Evolutionary conservation across 331 rosid genomes (phyloP), one percentile per base, ranked within the genome.

Genomic region (Rhamnella rubrinervis): DNA sequence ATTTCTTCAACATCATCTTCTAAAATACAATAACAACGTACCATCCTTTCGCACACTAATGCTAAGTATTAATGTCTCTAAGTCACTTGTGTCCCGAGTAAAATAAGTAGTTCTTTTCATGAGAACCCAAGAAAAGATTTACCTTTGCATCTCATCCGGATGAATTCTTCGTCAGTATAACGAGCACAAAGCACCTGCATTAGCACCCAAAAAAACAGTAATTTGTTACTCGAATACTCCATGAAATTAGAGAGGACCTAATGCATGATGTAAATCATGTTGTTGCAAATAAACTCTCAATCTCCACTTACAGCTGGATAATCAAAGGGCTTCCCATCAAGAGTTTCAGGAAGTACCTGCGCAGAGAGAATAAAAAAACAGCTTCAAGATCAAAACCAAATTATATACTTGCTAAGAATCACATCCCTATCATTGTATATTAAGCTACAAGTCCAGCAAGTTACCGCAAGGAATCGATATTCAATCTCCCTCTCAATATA

Each of bases 161-260:
- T 81, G 75, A 91, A 93, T 51, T 93, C 97, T 74, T 93, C 97
- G 47, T 93, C 96, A 68, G 91, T 90, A 58, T 80, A 93, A 9
- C 91, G 95, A 75, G 89, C 88, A 80, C 98, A 93, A 66, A 93
- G 92, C 66, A 91, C 95, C 98, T 93, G 88, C 68, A 64, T 7
- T 11, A 40, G 47, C 8, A 58, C 49, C 19, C 49, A 20, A 72
- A 20, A 56, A 40, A 40, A 7, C 13, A 40, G 47, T 40, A 11
- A 40, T 40, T 11, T 40, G 1, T 3, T 40, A 69, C 26, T 3
- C 35, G 46, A 20, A 69, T 7, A 8, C 13, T 40, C 8, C 1
- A 8, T 1, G 49, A 26, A 39, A 75, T 26, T 61, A 17, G 66
- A 63, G 73, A 20, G 41, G 23, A 77, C 13, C 47, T 40, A 40